These are phyloP conservation scores for Scedosporium apiospermum DNA, from an alignment of 2,329 filamentous ascomycete genomes.

Conservation along the genomic window DNA sequence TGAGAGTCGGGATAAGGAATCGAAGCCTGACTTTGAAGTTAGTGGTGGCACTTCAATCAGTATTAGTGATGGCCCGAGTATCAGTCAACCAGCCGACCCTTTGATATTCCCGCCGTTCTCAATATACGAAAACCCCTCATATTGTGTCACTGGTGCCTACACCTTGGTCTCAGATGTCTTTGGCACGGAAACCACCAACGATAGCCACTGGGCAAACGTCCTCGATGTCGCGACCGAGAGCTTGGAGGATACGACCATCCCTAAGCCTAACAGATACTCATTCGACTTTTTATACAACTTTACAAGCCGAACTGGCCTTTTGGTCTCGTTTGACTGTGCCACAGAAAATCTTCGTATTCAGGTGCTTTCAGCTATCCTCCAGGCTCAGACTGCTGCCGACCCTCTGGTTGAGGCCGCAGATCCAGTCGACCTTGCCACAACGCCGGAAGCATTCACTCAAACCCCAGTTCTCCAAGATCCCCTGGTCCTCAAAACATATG, in stretches of 20 bases:
- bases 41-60: too few relatives aligned
- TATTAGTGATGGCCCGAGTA: too few relatives aligned
- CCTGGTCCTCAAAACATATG: slow-evolving; percentile 22
- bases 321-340: slow-evolving; percentile 25
- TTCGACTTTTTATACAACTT: slow-evolving; percentile 23
- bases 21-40: not conserved
- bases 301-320: slow-evolving; percentile 23
- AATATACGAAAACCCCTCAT: too few relatives aligned
- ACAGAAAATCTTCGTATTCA: slow-evolving; percentile 20
- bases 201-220: too few relatives aligned
- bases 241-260: too few relatives aligned
- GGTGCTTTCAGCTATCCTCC: slow-evolving; percentile 12
- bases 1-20: not conserved
- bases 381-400: not conserved
- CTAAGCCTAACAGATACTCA: slow-evolving; percentile 1
- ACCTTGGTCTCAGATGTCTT: too few relatives aligned
- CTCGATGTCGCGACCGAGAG: too few relatives aligned
- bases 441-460: not conserved
- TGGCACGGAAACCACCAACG: too few relatives aligned
- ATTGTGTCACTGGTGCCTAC: too few relatives aligned
- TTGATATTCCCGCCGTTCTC: too few relatives aligned
- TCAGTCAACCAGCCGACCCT: too few relatives aligned
- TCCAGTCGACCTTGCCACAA: slow-evolving; percentile 8
- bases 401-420: not conserved
- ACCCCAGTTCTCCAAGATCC: slow-evolving; percentile 17